These are phyloP conservation scores for Priceomyces fermenticarens DNA, from an alignment of 805 yeast genomes.

Conservation along the genomic window DNA sequence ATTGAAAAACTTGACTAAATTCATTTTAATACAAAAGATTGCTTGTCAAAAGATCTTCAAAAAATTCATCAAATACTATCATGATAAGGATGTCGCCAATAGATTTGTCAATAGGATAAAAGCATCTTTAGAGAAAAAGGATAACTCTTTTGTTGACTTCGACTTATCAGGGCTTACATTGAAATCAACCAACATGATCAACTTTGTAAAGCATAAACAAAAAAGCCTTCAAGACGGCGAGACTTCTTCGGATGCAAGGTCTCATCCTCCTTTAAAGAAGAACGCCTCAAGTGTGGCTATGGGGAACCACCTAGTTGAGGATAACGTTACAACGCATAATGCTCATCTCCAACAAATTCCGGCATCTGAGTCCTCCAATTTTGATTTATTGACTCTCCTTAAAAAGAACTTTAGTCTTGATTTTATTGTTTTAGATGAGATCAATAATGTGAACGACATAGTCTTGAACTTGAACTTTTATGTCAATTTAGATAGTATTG, in stretches of 20 bases:
- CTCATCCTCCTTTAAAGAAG: not conserved
- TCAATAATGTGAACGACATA: conserved; percentile 30
- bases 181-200: conserved; percentile 44
- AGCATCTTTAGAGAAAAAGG: conserved; percentile 36
- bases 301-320: conserved; percentile 1
- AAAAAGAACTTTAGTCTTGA: conserved; percentile 37
- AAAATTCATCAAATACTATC: conserved; percentile 54
- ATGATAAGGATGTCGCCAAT: conserved; percentile 16
- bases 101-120: conserved; percentile 28
- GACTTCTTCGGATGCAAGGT: not conserved
- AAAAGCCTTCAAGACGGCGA: not conserved
- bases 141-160: conserved; percentile 56
- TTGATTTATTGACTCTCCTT: conserved; percentile 28
- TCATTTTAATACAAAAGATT: conserved; percentile 68
- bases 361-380: conserved; percentile 15
- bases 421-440: conserved; percentile 33
- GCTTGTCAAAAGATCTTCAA: conserved; percentile 72
- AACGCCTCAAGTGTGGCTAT: conserved; percentile 1
- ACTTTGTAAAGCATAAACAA: conserved; percentile 14
- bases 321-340: not conserved
- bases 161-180: conserved; percentile 61
- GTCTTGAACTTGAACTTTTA: conserved; percentile 33
- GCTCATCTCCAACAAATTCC: conserved; percentile 8
- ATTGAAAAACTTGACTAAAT: conserved; percentile 66
- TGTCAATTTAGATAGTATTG: conserved; percentile 23